Base-by-base conservation (phyloP, 169 alveolate species). In the Cryptosporidium sp. region DNA sequence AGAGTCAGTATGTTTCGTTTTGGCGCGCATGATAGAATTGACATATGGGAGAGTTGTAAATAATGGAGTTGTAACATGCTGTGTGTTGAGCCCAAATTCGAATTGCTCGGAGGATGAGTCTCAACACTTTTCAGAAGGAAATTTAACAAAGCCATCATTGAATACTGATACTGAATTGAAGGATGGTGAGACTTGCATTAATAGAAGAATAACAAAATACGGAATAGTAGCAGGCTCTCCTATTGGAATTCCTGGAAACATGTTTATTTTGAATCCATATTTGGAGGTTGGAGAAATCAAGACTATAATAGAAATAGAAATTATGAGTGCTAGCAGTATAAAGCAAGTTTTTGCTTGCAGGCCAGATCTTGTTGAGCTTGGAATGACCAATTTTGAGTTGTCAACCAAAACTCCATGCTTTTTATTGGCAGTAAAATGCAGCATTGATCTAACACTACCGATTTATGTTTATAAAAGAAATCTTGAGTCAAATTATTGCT, bases 1-100 rank as follows among this genome's bases (percentile, higher is more conserved):
- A n/a, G 89, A 80, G 68, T 35, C 89, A 26, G 75, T 69, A 62
- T 80, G 89, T 23, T 80, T 62, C 12, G 89, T 80, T 62, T 56
- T 73, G 70, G 86, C 86, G 86, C 86, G 86, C 51, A 73, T 73
- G 86, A 33, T 73, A 3, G 86, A 73, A n/a, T 33, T 56, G 37
- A 33, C 70, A 33, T 53, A 73, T 37, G 21, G 26, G 23, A 26
- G 68, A 21, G 52, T 69, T 4, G 44, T 14, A 5, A 71, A 71
- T n/a, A 35, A 29, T 10, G 65, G 85, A 26, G 8, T 44, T 16
- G 85, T 31, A 16, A 56, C 61, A n/a, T 16, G 68, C 2, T 12
- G 67, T 21, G 29, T 56, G 18, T n/a, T 56, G 23, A n/a, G 67
- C n/a, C 37, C 67, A 26, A 56, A 56, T 21, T 23, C 37, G 9